These are phyloP conservation scores for Cladosporium sp. DNA, from an alignment of 2,329 filamentous ascomycete species.

Conservation along the genomic window DNA sequence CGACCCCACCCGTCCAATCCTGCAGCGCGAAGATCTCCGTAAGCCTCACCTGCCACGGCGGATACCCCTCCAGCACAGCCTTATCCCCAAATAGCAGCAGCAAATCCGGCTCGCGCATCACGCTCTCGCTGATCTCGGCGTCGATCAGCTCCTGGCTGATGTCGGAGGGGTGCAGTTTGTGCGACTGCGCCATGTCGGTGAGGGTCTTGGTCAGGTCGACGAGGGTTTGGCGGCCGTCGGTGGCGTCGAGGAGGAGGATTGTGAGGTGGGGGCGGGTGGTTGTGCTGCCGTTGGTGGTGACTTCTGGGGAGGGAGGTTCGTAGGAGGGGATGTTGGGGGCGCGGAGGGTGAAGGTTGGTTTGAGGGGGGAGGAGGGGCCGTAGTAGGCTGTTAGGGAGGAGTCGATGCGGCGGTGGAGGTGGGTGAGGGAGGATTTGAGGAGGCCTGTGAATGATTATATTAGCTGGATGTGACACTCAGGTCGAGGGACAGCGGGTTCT, in stretches of 20 bases:
- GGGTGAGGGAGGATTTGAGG: conserved; percentile 85
- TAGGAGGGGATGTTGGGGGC: conserved; percentile 69
- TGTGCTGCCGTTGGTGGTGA: conserved; percentile 22
- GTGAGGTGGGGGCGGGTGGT: conserved; percentile 50
- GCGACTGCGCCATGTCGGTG: conserved; percentile 89
- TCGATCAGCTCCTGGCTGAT: conserved; percentile 86
- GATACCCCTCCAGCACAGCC: conserved; percentile 85
- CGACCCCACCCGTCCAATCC: conserved; percentile 60
- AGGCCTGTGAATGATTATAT: conserved; percentile 49
- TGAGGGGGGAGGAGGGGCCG: conserved; percentile 63
- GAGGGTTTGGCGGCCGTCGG: conserved; percentile 89
- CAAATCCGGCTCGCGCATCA: conserved; percentile 88
- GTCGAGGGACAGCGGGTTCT: too few species aligned
- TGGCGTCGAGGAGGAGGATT: conserved; percentile 78
- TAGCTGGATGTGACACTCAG: too few species aligned
- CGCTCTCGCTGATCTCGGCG: conserved; percentile 74
- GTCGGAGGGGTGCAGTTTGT: conserved; percentile 77
- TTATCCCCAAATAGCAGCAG: conserved; percentile 83
- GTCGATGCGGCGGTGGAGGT: conserved; percentile 76
- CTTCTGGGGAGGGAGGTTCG: conserved; percentile 43
- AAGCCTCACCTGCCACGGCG: conserved; percentile 91
- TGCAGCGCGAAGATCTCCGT: conserved; percentile 82
- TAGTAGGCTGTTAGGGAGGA: conserved; percentile 86
- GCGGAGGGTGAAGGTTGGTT: conserved; percentile 69
- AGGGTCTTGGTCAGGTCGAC: conserved; percentile 95